phyloP scores from a whole-genome alignment of 768 basidiomycete species.

The Agrocybe chaxingu region DNA sequence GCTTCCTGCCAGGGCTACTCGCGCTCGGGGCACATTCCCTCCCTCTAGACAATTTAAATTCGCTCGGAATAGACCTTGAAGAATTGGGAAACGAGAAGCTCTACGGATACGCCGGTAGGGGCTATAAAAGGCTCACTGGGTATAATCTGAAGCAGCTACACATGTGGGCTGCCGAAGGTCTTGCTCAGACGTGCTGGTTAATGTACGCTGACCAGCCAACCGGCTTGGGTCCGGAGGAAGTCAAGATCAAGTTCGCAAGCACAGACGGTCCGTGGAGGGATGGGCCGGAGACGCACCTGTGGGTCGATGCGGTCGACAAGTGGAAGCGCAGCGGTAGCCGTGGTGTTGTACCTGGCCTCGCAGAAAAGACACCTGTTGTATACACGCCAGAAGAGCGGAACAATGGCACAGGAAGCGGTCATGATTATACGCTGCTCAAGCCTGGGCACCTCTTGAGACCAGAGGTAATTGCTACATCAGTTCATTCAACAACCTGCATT shows the following conservation, averaged over 20 bases:
- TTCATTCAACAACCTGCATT: too few relatives aligned
- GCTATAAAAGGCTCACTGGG: slow-evolving; percentile 32
- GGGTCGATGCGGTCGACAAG: slow-evolving; percentile 47
- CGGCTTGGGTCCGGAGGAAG: slow-evolving; percentile 67
- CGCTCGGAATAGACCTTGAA: slow-evolving; percentile 43
- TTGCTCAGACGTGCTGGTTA: slow-evolving; percentile 68
- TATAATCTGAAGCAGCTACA: slow-evolving; percentile 64
- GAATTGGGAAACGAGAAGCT: slow-evolving; percentile 35
- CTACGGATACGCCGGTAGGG: slow-evolving; percentile 33
- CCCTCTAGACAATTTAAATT: slow-evolving; percentile 49
- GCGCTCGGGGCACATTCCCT: slow-evolving; percentile 68
- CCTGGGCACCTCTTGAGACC: slow-evolving; percentile 60
- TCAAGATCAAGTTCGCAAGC: slow-evolving; percentile 25
- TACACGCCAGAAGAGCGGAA: slow-evolving; percentile 25
- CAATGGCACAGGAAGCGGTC: slow-evolving; percentile 22
- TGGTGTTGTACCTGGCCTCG: slow-evolving; percentile 53
- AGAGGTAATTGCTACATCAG: slow-evolving; percentile 45
- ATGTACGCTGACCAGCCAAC: slow-evolving; percentile 69
- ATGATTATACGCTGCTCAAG: slow-evolving; percentile 54
- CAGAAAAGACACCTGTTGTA: slow-evolving; percentile 37
- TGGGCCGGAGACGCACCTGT: slow-evolving; percentile 24
- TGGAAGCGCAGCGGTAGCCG: slow-evolving; percentile 46
- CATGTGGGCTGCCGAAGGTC: slow-evolving; percentile 74
- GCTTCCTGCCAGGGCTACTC: slow-evolving; percentile 74
- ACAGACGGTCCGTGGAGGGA: background rate